phyloP scores from a whole-genome alignment of 257 asterid species.

The Ocimum tenuiflorum region DNA sequence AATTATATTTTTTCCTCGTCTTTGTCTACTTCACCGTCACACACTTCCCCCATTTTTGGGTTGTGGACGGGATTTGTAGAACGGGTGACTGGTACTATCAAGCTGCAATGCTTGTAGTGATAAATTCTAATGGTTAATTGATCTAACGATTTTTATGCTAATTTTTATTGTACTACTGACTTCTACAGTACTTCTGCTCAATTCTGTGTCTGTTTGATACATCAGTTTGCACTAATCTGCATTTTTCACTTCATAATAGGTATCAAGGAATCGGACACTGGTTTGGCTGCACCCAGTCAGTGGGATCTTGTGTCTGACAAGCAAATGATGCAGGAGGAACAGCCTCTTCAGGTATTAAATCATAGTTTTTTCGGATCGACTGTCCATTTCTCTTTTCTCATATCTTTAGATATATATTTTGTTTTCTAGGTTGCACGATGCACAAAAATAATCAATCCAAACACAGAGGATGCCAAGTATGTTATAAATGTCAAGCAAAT shows the following conservation, averaged over 20 bases:
- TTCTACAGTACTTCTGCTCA: background rate
- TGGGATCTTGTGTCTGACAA: conserved; percentile 99
- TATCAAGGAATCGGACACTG: conserved; percentile 92
- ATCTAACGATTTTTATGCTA: background rate
- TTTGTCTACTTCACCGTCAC: no score
- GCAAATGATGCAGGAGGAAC: conserved; percentile 99
- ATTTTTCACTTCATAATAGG: conserved; percentile 34
- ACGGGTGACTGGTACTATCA: background rate
- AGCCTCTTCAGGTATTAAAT: conserved; percentile 73
- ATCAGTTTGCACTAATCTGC: background rate
- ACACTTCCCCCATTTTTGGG: background rate
- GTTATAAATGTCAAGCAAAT: conserved; percentile 76
- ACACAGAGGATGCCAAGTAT: conserved; percentile 81
- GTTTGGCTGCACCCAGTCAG: conserved; percentile 96
- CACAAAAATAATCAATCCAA: conserved; percentile 83
- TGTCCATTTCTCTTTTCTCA: background rate
- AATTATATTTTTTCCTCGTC: background rate
- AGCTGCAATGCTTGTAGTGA: background rate
- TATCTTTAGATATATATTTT: background rate
- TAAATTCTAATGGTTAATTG: background rate
- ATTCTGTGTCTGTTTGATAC: background rate
- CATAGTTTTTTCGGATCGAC: background rate
- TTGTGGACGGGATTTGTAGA: background rate
- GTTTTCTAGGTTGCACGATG: conserved; percentile 72
- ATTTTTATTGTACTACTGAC: background rate